Conservation (phyloP, 495 filamentous ascomycete species). For the Lophium mytilinum region DNA sequence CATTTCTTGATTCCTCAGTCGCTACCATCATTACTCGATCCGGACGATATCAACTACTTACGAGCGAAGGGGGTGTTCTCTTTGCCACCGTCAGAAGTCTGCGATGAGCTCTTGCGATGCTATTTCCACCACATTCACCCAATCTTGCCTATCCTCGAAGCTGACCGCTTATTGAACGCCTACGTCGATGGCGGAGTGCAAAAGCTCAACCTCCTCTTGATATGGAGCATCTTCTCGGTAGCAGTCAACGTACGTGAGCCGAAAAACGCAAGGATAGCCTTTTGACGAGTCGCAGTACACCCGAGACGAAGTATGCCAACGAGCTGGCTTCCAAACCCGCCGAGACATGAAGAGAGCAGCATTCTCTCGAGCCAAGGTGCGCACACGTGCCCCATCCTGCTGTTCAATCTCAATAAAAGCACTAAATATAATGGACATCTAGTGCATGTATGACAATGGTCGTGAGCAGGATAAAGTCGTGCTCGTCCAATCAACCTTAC, state of each 20-base stretch:
- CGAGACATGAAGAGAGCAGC: neutral
- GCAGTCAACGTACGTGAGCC: neutral
- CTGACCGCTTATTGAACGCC: slow-evolving; percentile 24
- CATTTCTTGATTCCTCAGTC: slow-evolving; percentile 1
- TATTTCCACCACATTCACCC: slow-evolving; percentile 39
- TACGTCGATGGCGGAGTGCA: slow-evolving; percentile 22
- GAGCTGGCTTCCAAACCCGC: slow-evolving; percentile 6
- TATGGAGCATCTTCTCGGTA: slow-evolving; percentile 39
- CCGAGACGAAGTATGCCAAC: neutral
- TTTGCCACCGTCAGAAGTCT: neutral
- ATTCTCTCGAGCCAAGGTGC: slow-evolving; percentile 4
- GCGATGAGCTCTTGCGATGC: slow-evolving; percentile 7
- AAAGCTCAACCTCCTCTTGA: slow-evolving; percentile 32
- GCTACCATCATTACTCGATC: slow-evolving; percentile 14
- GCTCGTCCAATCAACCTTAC: slow-evolving; percentile 20
- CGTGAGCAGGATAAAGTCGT: slow-evolving; percentile 21
- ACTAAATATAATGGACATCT: no score
- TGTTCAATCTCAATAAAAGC: no score
- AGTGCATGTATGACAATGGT: slow-evolving; percentile 4
- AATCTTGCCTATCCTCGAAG: slow-evolving; percentile 37
- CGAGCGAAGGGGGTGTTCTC: slow-evolving; percentile 23
- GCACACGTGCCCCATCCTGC: no score
- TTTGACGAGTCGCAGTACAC: no score
- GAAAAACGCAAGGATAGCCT: no score
- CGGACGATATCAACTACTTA: slow-evolving; percentile 20